Evolutionary conservation across 805 yeast species (phyloP), one percentile per base, ranked within the genome.

Genomic region (Lipomyces starkeyi): DNA sequence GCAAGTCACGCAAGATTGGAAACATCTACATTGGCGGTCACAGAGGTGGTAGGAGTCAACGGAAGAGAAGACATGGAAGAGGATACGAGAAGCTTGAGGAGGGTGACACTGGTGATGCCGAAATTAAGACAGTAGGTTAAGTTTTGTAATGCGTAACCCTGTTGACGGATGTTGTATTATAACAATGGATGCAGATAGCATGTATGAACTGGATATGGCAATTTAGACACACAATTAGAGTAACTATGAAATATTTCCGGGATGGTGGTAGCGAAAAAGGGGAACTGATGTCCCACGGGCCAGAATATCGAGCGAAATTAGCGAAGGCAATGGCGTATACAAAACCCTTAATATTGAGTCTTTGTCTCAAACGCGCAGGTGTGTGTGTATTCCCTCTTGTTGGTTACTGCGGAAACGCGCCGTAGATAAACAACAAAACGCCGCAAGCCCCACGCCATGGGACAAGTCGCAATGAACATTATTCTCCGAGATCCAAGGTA

Each of bases 1-100:
- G 66, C 1, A 37, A 66, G 27, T 61, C 71, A 2, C 64, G 66
- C 32, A 49, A 65, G 59, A 59, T 68, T 43, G 69, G 71, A 3
- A 62, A 66, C 27, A 32, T 68, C n/a, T 27, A 63, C 20, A 59
- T 68, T 40, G 69, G 69, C 8, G 69, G 71, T 3, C 69, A 66
- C 63, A 58, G 65, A 43, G 35, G 54, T 20, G 6, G 58, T 25
- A 59, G 43, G 11, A 43, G 20, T 43, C 49, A n/a, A 8, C 61
- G 64, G 32, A 20, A n/a, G n/a, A 32, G 58, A 53, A 14, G 32
- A 47, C 37, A 27, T 13, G 43, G 55, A 40, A 13, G 25, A 34
- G 61, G 52, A 13, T 67, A 67, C 29, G 70, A 67, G 55, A 64
- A 62, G 58, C 58, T 67, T 32, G 68, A 67, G 55, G 65, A 61